phyloP scores from a whole-genome alignment of 768 basidiomycete species.

The Tricholomella constricta region DNA sequence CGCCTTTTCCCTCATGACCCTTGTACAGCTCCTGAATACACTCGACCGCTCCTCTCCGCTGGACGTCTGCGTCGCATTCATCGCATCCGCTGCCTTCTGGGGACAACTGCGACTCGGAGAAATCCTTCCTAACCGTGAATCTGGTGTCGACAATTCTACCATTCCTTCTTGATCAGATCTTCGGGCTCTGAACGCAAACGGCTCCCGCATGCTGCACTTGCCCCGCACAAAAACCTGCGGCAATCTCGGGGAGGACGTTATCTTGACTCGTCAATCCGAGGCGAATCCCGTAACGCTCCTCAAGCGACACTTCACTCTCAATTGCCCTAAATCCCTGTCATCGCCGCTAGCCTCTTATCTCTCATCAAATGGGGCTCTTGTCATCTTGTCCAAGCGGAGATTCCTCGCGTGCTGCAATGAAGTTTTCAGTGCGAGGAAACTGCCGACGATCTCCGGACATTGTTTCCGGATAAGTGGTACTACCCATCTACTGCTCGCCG shows the following conservation, averaged over 20 bases:
- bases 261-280: neutral
- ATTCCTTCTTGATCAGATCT: neutral
- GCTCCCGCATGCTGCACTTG: neutral
- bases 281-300: neutral
- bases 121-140: slow-evolving; percentile 22
- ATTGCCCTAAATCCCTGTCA: too few species aligned
- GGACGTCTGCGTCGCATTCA: slow-evolving; percentile 24
- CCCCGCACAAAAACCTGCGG: neutral
- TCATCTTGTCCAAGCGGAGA: neutral
- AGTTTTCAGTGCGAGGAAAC: neutral
- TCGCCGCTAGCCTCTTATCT: too few species aligned
- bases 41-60: neutral
- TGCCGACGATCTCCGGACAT: slow-evolving; percentile 11
- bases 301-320: neutral
- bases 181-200: neutral
- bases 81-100: slow-evolving; percentile 30
- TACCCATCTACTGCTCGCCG: slow-evolving; percentile 19
- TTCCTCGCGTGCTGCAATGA: neutral
- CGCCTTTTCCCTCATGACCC: too few species aligned
- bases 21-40: neutral
- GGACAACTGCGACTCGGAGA: slow-evolving; percentile 34
- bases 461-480: slow-evolving; percentile 28
- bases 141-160: neutral
- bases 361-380: neutral
- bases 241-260: neutral